Percentiles rank a stretch among this genome's conserved stretches.
phyloP scores from a whole-genome alignment of 345 rosid species.

The Moringa oleifera region DNA sequence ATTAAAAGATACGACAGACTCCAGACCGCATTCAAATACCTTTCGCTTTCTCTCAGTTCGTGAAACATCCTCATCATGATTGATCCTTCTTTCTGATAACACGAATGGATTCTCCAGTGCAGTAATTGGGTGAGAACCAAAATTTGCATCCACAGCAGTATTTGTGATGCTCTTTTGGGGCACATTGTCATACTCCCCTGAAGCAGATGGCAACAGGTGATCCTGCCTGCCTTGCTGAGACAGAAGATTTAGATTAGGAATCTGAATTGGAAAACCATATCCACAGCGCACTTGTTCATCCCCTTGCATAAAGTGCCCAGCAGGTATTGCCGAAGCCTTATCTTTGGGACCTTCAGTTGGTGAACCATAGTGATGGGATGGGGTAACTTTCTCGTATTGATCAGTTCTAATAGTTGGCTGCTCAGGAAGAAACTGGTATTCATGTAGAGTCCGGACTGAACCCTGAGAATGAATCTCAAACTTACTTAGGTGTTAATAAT shows the following conservation, averaged over 20 bases:
- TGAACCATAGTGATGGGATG: constrained; percentile 36
- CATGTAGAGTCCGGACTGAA: constrained; percentile 52
- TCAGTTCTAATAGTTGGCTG: constrained; percentile 65
- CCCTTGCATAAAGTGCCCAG: constrained; percentile 28
- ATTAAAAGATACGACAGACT: neutral
- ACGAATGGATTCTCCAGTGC: constrained; percentile 41
- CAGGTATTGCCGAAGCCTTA: constrained; percentile 34
- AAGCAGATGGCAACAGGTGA: constrained; percentile 39
- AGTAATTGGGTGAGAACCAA: constrained; percentile 33
- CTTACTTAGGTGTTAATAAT: neutral
- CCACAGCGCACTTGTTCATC: constrained; percentile 36
- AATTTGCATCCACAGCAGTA: constrained; percentile 30
- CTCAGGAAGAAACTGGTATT: constrained; percentile 88
- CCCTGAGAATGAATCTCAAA: constrained; percentile 30
- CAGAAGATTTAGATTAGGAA: constrained; percentile 60
- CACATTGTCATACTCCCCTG: constrained; percentile 39
- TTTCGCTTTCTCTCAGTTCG: constrained; percentile 69
- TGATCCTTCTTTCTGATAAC: constrained; percentile 42
- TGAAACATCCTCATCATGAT: constrained; percentile 43
- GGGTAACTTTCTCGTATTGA: constrained; percentile 44
- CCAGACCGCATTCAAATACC: constrained; percentile 29
- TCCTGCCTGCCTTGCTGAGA: constrained; percentile 58
- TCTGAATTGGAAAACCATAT: constrained; percentile 41
- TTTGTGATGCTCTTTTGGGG: constrained; percentile 36
- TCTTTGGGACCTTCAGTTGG: constrained; percentile 34